Base-by-base conservation (phyloP, 2,329 filamentous ascomycete genomes). In the Paracoccidioides brasiliensis region DNA sequence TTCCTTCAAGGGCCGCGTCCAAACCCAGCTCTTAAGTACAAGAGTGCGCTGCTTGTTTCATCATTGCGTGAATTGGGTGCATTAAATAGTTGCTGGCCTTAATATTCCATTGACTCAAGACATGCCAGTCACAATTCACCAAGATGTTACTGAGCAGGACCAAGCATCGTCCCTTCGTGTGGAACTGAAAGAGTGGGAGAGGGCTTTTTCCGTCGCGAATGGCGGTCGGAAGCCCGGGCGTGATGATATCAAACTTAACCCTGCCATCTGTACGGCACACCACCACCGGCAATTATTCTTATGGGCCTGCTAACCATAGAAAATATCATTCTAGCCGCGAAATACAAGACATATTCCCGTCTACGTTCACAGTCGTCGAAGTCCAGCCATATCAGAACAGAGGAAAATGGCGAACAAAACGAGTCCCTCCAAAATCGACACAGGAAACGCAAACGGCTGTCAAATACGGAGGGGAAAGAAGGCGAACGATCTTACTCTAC, bases 181-280 rank as follows among this genome's bases (percentile, higher is more conserved):
- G 4, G 70, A 74, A 58, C 59, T 78, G 44, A 78, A 77, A 59
- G 67, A 72, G 56, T 78, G 74, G 70, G 75, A 78, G 62, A 67
- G 71, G 48, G 66, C 66, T 0, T 77, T 77, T 59, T 66, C 73
- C 5, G 67, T 67, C 3, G 65, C 66, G 9, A 70, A 76, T 56
- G 65, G 67, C 32, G 74, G 73, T 7, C 67, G 66, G 40, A 77
- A 77, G 62, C 70, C 75, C 3, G 67, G 67, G 14, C 68, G 72
- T 28, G 66, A 70, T 32, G 75, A 78, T 64, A 77, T 78, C 54
- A 78, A 77, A 60, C 66, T 71, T 45, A 67, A 73, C 53, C 65
- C 66, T 6, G 66, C 65, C 8, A 76, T 77, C 37, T 72, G 73
- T 76, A 65, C 49, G 53, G n/a, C 28, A 44, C 15, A 44, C 5